phyloP scores from a whole-genome alignment of 345 rosid genomes.

The Pistacia integerrima region DNA sequence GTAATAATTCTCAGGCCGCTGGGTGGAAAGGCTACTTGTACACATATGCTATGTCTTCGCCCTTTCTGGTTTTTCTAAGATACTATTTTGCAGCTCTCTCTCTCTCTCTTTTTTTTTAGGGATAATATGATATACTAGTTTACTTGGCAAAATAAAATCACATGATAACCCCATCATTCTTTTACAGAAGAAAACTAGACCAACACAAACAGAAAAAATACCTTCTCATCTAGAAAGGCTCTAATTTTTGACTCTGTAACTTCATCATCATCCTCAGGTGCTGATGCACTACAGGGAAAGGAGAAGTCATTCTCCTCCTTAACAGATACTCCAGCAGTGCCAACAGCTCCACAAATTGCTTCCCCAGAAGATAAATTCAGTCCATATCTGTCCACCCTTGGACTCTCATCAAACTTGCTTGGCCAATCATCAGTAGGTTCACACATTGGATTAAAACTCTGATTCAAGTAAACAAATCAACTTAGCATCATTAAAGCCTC shows the following conservation, averaged over 20 bases:
- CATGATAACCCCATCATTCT: constrained; percentile 16
- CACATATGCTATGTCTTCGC: not conserved
- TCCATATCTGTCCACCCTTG: constrained; percentile 41
- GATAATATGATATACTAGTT: not conserved
- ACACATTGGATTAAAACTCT: constrained; percentile 89
- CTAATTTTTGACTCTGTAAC: constrained; percentile 83
- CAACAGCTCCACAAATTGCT: constrained; percentile 26
- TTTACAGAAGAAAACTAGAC: not conserved
- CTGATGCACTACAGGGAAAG: constrained; percentile 41
- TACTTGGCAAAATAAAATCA: constrained; percentile 9
- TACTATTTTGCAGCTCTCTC: no score
- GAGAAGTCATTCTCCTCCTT: constrained; percentile 52
- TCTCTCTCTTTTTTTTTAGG: no score
- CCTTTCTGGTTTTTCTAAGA: not conserved
- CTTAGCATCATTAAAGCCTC: not conserved
- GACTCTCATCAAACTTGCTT: constrained; percentile 58
- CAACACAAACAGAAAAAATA: constrained; percentile 16
- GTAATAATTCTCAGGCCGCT: not conserved
- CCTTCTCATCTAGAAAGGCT: constrained; percentile 91
- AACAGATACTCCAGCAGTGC: constrained; percentile 36
- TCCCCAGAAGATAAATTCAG: constrained; percentile 39
- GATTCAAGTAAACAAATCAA: constrained; percentile 29
- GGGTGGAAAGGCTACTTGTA: not conserved
- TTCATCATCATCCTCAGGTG: constrained; percentile 78
- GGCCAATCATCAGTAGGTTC: constrained; percentile 81